Base-by-base conservation (phyloP, 2,329 filamentous ascomycete genomes). In the Trichoderma harzianum region DNA sequence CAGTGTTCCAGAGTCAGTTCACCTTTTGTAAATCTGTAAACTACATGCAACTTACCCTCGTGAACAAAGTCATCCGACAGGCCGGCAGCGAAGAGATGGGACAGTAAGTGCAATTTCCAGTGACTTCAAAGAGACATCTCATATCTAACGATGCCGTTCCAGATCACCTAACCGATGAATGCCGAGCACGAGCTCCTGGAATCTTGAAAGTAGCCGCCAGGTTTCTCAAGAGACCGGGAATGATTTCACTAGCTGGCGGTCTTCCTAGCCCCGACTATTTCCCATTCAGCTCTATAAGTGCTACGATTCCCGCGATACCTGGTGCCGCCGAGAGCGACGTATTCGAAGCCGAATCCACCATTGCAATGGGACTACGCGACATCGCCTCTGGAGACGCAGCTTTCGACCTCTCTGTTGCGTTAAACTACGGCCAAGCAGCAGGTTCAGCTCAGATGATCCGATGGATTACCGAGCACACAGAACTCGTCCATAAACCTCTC, bases 71-170 rank as follows among this genome's bases (percentile, higher is more conserved):
- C 78, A 65, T 75, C 76, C 6, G 82, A 86, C n/a, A 95, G 95
- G 79, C 92, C 93, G 3, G 91, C 90, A 78, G 92, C 95, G 3
- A 94, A 91, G 80, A 85, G 90, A 80, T 98, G 93, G 92, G 93
- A 97, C 78, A 88, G 93, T 97, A 84, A 7, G 47, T 14, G 10
- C 11, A 6, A 21, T 24, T 53, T 21, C 47, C 5, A 53, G 21
- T 6, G 14, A 24, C 47, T 21, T 53, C 47, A 12, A 53, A 12
- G 47, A 84, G 93, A 89, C 61, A 14, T 16, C 32, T n/a, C 43
- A 16, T 30, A 11, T 18, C 53, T 57, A 74, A 64, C 51, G 10
- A 51, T 32, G 32, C 28, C 51, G 5, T n/a, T 7, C 6, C 21
- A 67, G 64, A 39, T n/a, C 64, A 67, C 32, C 36, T 67, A 24